Evolutionary conservation across 305 asterid species (phyloP), one percentile per base, ranked within the genome.

Genomic region (Plantago coronopus): DNA sequence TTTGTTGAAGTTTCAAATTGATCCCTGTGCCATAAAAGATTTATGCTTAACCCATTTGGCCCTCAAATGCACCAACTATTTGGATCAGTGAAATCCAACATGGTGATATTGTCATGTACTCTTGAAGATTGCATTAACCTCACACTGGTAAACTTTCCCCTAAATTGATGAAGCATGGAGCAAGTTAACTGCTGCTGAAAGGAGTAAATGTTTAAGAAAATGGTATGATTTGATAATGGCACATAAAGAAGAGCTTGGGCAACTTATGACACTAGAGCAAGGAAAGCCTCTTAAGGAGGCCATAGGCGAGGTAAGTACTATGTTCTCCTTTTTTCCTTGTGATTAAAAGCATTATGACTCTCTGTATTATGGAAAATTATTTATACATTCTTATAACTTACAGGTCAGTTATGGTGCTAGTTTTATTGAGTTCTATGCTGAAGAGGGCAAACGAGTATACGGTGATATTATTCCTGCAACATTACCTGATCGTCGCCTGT

Each of bases 231-330:
- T 89, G 76, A 40, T 94, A 68, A 67, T 94, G 76, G 76, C 73
- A 29, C 95, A 90, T 77, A 89, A 87, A 74, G 96, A 89, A 68
- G 97, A 87, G 75, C 94, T 89, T 61, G 97, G 93, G 54, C 90
- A 94, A 66, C 95, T 94, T 67, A 86, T 94, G 82, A 94, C 99
- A 27, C 74, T 94, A 65, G 99, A 89, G 82, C 96, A 90, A 77
- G 99, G 99, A 54, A 94, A 89, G 68, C 96, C 99, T 72, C 75
- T 94, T 43, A 87, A 87, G 81, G 99, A 94, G 82, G 97, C 95
- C 63, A 83, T 87, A 40, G 95, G 96, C 10, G 99, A 94, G 97
- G 99, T n/a, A n/a, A n/a, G n/a, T 93, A 86, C 46, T 49, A 22
- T 42, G 54, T 72, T 73, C 59, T 72, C 69, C 44, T 9, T 23